These are phyloP conservation scores for Naematelia encephala DNA, from an alignment of 768 basidiomycete genomes.

Conservation along the genomic window DNA sequence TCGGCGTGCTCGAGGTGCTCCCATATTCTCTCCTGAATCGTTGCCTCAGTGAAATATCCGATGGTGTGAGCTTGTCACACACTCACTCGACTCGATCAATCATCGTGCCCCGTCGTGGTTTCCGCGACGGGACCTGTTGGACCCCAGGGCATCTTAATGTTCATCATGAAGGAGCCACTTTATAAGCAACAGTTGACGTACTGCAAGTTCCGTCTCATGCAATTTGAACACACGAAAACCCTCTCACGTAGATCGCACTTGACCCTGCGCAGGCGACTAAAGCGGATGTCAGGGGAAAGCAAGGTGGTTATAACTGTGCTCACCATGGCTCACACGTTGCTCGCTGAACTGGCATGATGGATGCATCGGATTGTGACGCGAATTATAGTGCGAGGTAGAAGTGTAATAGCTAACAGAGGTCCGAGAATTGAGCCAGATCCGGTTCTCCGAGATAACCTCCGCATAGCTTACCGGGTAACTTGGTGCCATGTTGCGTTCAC, in stretches of 20 bases:
- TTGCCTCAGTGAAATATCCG: neutral
- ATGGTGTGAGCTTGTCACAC: too few relatives aligned
- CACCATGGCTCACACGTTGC: constrained; percentile 11
- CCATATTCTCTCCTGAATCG: constrained; percentile 1
- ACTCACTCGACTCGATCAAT: constrained; percentile 8
- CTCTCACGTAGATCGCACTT: constrained; percentile 10
- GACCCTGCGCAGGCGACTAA: constrained; percentile 7
- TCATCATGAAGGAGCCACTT: neutral
- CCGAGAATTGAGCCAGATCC: neutral
- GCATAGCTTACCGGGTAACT: too few relatives aligned
- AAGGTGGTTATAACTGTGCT: too few relatives aligned
- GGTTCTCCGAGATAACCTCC: neutral
- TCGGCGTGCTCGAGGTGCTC: neutral
- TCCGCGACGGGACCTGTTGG: neutral
- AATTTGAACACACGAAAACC: constrained; percentile 4
- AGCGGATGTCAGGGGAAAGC: too few relatives aligned
- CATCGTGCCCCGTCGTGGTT: neutral
- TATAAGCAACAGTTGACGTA: neutral
- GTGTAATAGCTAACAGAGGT: neutral
- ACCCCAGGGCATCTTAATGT: constrained; percentile 5
- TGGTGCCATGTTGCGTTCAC: neutral
- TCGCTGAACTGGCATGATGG: constrained; percentile 3
- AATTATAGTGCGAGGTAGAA: neutral
- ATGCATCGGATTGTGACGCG: too few relatives aligned
- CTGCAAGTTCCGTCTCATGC: constrained; percentile 1